Evolutionary conservation across 805 yeast species (phyloP), one percentile per base, ranked within the genome.

Genomic region (Candida lessepsii): DNA sequence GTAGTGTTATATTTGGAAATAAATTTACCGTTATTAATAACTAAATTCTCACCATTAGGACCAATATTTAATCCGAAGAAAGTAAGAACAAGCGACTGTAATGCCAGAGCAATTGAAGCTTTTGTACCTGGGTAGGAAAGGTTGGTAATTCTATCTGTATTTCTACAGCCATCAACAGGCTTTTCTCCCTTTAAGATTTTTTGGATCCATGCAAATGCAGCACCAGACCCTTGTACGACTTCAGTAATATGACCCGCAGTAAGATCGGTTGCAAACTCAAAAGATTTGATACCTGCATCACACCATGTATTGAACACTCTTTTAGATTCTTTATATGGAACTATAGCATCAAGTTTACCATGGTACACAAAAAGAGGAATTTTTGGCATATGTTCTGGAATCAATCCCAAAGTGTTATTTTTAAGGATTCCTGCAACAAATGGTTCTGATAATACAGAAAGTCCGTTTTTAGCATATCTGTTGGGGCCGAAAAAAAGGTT

Each of bases 61-160:
- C 60, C 49, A 42, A 49, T 19, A 53, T 51, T 11, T 34, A 37
- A 19, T 39, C 57, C 45, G 39, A 49, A 30, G 39, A 48, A 26
- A 47, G 39, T 30, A 45, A 46, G 42, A 49, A 51, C 25, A 37
- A 49, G 40, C 35, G 49, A 36, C 39, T 35, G 31, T 42, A 52
- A 15, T 19, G 35, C 13, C 38, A 39, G 39, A 53, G 35, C 13
- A 71, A 79, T 48, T 75, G 73, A 7, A 69, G 45, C 1, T 67
- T 63, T 46, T 67, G 76, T 37, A 69, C 63, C 41, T 67, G 57
- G 47, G 65, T 54, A 51, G 65, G 78, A 42, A 70, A 84, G 29
- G 63, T 61, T 55, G 53, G 65, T 9, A 60, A 57, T 44, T 70
- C 81, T 43, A 65, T 62, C 83, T 77, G 80, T 51, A 65, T 60